These are phyloP conservation scores for Chrysophaeum taylorii DNA, from an alignment of 352 stramenopile genomes.

Conservation along the genomic window DNA sequence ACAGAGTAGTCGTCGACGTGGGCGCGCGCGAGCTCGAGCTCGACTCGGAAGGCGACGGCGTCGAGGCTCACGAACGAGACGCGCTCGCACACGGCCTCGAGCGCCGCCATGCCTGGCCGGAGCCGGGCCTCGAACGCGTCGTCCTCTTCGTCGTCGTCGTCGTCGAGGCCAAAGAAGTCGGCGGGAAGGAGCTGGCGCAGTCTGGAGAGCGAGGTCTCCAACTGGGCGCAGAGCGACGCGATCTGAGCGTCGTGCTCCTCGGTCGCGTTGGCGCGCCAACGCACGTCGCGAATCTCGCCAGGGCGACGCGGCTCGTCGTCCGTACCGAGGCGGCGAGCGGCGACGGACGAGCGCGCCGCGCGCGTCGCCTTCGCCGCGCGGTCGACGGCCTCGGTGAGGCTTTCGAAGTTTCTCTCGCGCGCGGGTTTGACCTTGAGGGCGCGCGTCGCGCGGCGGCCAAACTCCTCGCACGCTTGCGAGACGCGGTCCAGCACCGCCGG, in stretches of 20 bases:
- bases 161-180: neutral
- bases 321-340: neutral
- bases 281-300: neutral
- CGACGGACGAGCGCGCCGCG: neutral
- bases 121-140: neutral
- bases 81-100: neutral
- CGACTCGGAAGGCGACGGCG: neutral
- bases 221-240: neutral
- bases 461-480: neutral
- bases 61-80: neutral
- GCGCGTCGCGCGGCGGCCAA: neutral
- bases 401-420: neutral
- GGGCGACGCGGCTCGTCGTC: neutral
- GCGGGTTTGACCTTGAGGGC: neutral
- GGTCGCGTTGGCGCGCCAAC: neutral
- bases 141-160: neutral
- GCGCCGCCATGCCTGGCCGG: neutral
- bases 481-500: neutral
- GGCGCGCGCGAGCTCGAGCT: neutral
- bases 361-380: neutral
- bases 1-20: neutral
- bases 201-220: neutral
- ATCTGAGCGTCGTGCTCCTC: neutral
- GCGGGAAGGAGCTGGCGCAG: neutral
- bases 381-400: neutral